Evolutionary conservation across 1,139 yeast species (phyloP).

Genomic region (Meyerozyma elateridarum): DNA sequence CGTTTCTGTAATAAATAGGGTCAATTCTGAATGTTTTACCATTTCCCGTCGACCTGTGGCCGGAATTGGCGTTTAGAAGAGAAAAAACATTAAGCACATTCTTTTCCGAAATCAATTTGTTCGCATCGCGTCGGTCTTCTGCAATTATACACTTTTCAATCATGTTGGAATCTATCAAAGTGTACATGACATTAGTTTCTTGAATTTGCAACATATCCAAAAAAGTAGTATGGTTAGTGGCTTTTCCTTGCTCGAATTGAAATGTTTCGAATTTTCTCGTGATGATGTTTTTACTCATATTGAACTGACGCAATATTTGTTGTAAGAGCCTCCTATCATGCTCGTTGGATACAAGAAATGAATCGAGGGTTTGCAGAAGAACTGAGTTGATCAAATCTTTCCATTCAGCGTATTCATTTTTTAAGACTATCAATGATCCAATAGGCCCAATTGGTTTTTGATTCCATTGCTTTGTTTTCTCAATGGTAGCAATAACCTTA

Average conservation of each 20-base stretch:
- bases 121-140: conserved; percentile 49
- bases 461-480: conserved; percentile 32
- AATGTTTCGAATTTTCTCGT: conserved; percentile 56
- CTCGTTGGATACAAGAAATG: conserved; percentile 65
- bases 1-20: conserved; percentile 46
- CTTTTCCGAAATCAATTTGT: conserved; percentile 19
- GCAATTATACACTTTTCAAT: conserved; percentile 60
- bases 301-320: conserved; percentile 31
- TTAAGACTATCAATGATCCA: conserved; percentile 59
- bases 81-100: conserved; percentile 49
- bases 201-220: conserved; percentile 57
- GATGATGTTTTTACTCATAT: conserved; percentile 35
- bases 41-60: conserved; percentile 34
- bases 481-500: conserved; percentile 38
- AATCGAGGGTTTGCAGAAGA: conserved; percentile 42
- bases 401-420: conserved; percentile 55
- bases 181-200: conserved; percentile 50
- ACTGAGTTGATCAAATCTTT: conserved; percentile 53
- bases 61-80: conserved; percentile 34
- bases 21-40: conserved; percentile 50
- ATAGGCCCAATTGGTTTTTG: conserved; percentile 77
- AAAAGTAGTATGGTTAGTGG: conserved; percentile 38
- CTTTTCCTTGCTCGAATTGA: conserved; percentile 37
- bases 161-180: conserved; percentile 59
- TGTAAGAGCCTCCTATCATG: conserved; percentile 54